These are phyloP conservation scores for Mortierella claussenii DNA, from an alignment of 192 early-diverging fungal genomes.

Conservation along the genomic window DNA sequence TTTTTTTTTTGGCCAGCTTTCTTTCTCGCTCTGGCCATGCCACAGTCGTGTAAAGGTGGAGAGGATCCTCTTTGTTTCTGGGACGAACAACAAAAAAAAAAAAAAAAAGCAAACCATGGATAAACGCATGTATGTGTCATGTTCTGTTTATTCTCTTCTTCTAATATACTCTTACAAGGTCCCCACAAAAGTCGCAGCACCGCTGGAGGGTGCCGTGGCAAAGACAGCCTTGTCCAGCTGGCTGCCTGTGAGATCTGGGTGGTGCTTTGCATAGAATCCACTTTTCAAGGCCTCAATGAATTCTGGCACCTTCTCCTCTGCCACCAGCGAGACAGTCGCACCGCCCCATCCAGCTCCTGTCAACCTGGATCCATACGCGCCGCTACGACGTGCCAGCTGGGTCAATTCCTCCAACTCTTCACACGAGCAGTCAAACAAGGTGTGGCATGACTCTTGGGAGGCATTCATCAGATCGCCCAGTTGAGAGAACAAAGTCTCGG, in stretches of 20 bases:
- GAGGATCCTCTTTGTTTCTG: too few species aligned
- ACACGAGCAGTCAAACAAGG: slow-evolving; percentile 86
- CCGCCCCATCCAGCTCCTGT: slow-evolving; percentile 96
- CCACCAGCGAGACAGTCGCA: slow-evolving; percentile 34
- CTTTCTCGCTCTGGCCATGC: too few species aligned
- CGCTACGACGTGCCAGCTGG: slow-evolving; percentile 66
- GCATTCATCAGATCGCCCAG: slow-evolving; percentile 92
- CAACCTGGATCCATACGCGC: slow-evolving; percentile 84
- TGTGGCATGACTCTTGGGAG: slow-evolving; percentile 85
- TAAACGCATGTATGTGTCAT: neutral
- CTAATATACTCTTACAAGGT: slow-evolving; percentile 6
- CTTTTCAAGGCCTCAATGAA: slow-evolving; percentile 75
- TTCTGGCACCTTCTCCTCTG: slow-evolving; percentile 63
- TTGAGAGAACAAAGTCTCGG: slow-evolving; percentile 46
- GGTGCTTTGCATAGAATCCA: slow-evolving; percentile 69
- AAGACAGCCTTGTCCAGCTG: slow-evolving; percentile 66
- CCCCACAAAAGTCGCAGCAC: slow-evolving; percentile 59
- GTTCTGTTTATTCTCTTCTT: too few species aligned
- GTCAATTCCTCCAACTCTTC: slow-evolving; percentile 86
- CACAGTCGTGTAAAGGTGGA: too few species aligned
- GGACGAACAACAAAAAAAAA: too few species aligned
- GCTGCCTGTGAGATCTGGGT: slow-evolving; percentile 58
- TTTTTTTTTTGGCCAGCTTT: too few species aligned
- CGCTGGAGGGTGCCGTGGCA: slow-evolving; percentile 60
- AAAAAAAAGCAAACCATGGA: neutral